These are phyloP conservation scores for Neonectria coccinea DNA, from an alignment of 2,329 filamentous ascomycete genomes.

Conservation along the genomic window DNA sequence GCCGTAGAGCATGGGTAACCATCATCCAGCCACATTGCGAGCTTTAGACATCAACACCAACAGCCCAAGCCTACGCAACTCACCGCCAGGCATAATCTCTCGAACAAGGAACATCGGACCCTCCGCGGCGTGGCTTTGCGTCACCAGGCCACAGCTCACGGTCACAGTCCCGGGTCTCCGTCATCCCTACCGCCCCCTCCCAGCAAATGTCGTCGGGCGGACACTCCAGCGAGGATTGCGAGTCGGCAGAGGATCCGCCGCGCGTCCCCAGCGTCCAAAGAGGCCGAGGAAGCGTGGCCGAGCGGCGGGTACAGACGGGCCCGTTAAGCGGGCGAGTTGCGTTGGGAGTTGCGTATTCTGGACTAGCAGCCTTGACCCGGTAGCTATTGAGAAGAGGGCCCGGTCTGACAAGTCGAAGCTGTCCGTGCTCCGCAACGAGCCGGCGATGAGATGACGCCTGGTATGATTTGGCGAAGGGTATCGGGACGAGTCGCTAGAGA, in stretches of 20 bases:
- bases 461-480: slow-evolving; percentile 2
- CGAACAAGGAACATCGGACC: background rate
- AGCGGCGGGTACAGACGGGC: background rate
- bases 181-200: background rate
- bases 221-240: slow-evolving; percentile 21
- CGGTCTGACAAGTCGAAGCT: background rate
- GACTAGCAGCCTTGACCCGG: background rate
- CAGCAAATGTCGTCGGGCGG: background rate
- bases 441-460: background rate
- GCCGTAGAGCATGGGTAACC: slow-evolving; percentile 9
- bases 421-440: slow-evolving; percentile 4
- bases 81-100: slow-evolving; percentile 8
- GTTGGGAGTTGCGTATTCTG: background rate
- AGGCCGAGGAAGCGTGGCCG: slow-evolving; percentile 4
- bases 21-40: slow-evolving; percentile 6
- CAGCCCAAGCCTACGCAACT: slow-evolving; percentile 12
- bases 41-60: slow-evolving; percentile 21
- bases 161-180: slow-evolving; percentile 1
- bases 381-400: slow-evolving; percentile 4
- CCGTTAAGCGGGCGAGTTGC: slow-evolving; percentile 3
- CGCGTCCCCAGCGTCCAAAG: slow-evolving; percentile 34
- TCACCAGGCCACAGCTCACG: slow-evolving; percentile 14
- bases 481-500: background rate
- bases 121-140: slow-evolving; percentile 16
- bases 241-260: slow-evolving; percentile 28